A percentile compares a stretch with the other conserved stretches of the same genome.
phyloP scores from a whole-genome alignment of 2,329 filamentous ascomycete species.

The Chaetomiaceae sp. region DNA sequence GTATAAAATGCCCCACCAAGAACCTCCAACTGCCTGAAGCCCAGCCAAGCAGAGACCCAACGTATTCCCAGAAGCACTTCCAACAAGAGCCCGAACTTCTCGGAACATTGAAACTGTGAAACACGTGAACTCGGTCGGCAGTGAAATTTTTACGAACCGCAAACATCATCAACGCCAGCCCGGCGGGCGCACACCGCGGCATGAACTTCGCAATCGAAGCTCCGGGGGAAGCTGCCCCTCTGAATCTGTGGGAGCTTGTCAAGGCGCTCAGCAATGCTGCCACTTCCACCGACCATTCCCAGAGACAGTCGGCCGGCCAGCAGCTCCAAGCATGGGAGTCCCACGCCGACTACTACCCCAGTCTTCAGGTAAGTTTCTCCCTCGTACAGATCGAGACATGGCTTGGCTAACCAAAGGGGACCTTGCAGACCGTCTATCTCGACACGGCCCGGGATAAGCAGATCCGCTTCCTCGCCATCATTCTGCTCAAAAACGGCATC shows the following conservation, averaged over 20 bases:
- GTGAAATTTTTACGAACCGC: not conserved
- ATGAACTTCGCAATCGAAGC: slow-evolving; percentile 76
- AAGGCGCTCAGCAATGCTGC: slow-evolving; percentile 57
- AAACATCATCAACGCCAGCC: not conserved
- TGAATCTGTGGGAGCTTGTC: slow-evolving; percentile 60
- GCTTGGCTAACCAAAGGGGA: not conserved
- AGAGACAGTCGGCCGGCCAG: slow-evolving; percentile 63
- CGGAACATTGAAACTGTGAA: not conserved
- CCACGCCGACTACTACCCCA: slow-evolving; percentile 60
- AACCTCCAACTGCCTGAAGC: too few relatives aligned
- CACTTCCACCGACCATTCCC: slow-evolving; percentile 56
- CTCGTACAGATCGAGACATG: too few relatives aligned
- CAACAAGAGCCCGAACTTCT: not conserved
- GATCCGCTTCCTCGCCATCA: slow-evolving; percentile 82
- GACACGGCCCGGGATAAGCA: slow-evolving; percentile 72
- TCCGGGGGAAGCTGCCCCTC: slow-evolving; percentile 72
- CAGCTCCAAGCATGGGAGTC: slow-evolving; percentile 71
- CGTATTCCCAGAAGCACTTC: too few relatives aligned
- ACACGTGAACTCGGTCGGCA: not conserved
- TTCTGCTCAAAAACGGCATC: slow-evolving; percentile 94
- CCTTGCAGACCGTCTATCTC: slow-evolving; percentile 67
- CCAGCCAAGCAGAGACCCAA: not conserved
- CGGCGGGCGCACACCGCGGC: slow-evolving; percentile 11
- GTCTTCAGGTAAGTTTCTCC: slow-evolving; percentile 57
- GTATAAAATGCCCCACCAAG: not conserved